These are phyloP conservation scores for Clavispora fructus DNA, from an alignment of 805 yeast genomes.

Conservation along the genomic window DNA sequence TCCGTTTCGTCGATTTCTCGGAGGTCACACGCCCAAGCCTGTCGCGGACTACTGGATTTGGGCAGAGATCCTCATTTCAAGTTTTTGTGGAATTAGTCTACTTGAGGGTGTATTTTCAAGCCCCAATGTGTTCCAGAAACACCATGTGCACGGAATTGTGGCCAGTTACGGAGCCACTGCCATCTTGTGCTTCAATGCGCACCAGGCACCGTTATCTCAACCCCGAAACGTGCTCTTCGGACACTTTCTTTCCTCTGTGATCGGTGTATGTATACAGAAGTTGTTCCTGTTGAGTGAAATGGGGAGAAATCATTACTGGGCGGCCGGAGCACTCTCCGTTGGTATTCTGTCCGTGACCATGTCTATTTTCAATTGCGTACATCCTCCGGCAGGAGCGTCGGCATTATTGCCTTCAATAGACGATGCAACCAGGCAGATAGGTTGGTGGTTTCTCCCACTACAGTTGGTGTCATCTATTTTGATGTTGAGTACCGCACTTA, in stretches of 20 bases:
- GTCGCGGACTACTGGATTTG: constrained; percentile 37
- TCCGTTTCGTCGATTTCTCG: constrained; percentile 33
- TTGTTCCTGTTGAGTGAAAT: constrained; percentile 42
- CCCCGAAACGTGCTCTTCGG: constrained; percentile 58
- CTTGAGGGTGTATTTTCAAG: constrained; percentile 43
- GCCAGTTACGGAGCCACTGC: constrained; percentile 63
- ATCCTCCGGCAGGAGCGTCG: constrained; percentile 72
- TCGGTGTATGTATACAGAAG: constrained; percentile 53
- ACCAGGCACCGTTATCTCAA: constrained; percentile 57
- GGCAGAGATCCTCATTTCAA: constrained; percentile 41
- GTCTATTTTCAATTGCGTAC: constrained; percentile 52
- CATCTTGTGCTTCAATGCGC: constrained; percentile 50
- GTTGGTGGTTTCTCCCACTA: constrained; percentile 63
- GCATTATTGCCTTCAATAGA: constrained; percentile 55
- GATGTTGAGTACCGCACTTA: constrained; percentile 44
- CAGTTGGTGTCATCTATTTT: constrained; percentile 47
- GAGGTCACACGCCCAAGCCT: constrained; percentile 28
- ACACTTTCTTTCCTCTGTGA: constrained; percentile 46
- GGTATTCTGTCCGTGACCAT: constrained; percentile 49
- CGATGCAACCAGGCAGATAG: constrained; percentile 38
- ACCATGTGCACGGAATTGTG: constrained; percentile 43
- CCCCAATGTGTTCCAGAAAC: constrained; percentile 33
- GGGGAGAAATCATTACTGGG: constrained; percentile 48
- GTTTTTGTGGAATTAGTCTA: constrained; percentile 43
- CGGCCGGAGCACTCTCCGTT: constrained; percentile 54